Percentiles rank a stretch among this genome's conserved stretches.
Evolutionary conservation across 768 basidiomycete species (phyloP).

Genomic region (Tulasnella sp.): DNA sequence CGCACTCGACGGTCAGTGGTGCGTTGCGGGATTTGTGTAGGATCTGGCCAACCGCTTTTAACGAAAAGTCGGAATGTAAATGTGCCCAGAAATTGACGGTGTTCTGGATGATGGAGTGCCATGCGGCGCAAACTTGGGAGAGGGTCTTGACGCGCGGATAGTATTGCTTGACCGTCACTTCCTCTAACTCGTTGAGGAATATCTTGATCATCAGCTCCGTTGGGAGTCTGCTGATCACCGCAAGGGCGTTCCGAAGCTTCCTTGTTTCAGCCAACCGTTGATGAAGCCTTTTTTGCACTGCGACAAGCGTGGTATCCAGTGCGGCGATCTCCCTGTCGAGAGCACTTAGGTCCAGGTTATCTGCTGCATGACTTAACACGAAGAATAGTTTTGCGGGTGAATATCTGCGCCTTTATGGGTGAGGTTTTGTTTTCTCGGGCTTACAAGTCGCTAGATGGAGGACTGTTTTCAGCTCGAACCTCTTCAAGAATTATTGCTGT

Average conservation of each 20-base stretch:
- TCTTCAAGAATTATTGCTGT: not conserved
- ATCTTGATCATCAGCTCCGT: not conserved
- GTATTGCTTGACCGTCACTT: not conserved
- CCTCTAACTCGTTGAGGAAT: not conserved
- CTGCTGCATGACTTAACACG: not conserved
- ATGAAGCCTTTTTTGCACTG: not conserved
- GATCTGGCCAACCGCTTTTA: not conserved
- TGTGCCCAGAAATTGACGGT: not conserved
- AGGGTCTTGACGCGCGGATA: not conserved
- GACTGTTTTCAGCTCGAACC: not conserved
- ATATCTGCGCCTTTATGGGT: not conserved
- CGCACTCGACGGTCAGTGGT: not conserved
- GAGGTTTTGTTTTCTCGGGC: not conserved
- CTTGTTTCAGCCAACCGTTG: not conserved
- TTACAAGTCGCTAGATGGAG: not conserved
- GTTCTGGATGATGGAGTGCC: not conserved
- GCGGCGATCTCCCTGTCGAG: slow-evolving; percentile 3
- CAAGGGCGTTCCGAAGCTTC: not conserved
- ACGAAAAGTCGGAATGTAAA: not conserved
- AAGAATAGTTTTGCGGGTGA: not conserved
- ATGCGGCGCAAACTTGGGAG: not conserved
- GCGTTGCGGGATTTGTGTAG: not conserved
- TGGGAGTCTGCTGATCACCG: not conserved
- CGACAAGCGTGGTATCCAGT: not conserved
- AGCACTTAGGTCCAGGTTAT: not conserved